phyloP scores from a whole-genome alignment of 805 yeast species.

The Kregervanrija fluxuum region DNA sequence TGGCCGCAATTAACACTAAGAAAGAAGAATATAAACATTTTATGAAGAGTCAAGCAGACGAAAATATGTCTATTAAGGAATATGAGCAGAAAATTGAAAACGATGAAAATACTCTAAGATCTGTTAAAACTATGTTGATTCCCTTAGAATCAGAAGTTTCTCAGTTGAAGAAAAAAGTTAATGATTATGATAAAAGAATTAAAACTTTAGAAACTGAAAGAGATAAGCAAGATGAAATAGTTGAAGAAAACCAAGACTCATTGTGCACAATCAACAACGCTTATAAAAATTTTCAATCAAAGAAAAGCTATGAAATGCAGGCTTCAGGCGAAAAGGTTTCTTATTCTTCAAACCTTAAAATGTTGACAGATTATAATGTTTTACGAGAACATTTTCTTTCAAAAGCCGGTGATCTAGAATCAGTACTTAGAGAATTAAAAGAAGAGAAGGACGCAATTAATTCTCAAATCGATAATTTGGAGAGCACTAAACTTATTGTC shows the following conservation, averaged over 20 bases:
- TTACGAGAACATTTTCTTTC: conserved; percentile 52
- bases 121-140: conserved; percentile 32
- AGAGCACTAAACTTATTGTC: conserved; percentile 30
- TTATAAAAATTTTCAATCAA: conserved; percentile 13
- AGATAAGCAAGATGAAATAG: conserved; percentile 39
- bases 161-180: conserved; percentile 39
- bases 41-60: conserved; percentile 38
- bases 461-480: conserved; percentile 30
- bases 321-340: conserved; percentile 3
- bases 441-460: conserved; percentile 30
- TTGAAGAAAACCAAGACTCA: conserved; percentile 38
- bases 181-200: conserved; percentile 39
- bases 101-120: conserved; percentile 23
- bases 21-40: conserved; percentile 25
- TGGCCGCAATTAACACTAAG: conserved; percentile 13
- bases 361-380: conserved; percentile 47
- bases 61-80: conserved; percentile 35
- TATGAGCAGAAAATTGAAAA: conserved; percentile 38
- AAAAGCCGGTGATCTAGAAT: conserved; percentile 49
- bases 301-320: conserved; percentile 8
- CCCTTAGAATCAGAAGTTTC: conserved; percentile 56
- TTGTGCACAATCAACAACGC: conserved; percentile 29
- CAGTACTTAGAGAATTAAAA: conserved; percentile 39
- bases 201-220: conserved; percentile 46
- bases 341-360: conserved; percentile 36